Evolutionary conservation across 2,329 filamentous ascomycete genomes (phyloP).

Genomic region (Helotiales sp.): DNA sequence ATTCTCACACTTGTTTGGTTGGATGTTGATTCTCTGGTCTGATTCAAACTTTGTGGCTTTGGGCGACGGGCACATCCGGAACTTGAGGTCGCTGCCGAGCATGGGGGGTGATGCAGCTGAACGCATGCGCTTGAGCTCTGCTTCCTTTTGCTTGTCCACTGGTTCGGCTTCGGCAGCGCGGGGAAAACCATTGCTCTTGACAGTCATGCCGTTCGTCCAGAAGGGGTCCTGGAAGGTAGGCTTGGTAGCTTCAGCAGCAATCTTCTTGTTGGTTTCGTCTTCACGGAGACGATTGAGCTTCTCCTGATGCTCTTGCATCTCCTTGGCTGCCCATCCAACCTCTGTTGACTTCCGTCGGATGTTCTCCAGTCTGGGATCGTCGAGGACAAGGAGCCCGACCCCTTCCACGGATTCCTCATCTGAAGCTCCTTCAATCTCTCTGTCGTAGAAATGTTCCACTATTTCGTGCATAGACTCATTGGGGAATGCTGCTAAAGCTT

Average conservation of each 20-base stretch:
- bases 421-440: conserved; percentile 41
- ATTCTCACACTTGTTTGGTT: conserved; percentile 59
- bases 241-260: conserved; percentile 42
- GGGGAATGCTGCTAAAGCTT: conserved; percentile 77
- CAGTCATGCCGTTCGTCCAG: conserved; percentile 44
- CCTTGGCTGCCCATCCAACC: conserved; percentile 42
- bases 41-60: conserved; percentile 84
- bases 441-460: conserved; percentile 45
- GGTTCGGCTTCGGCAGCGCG: conserved; percentile 24
- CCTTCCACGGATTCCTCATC: conserved; percentile 42
- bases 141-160: conserved; percentile 38
- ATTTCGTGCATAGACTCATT: conserved; percentile 57
- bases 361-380: conserved; percentile 30
- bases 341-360: conserved; percentile 40
- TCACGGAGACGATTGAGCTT: conserved; percentile 41
- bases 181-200: conserved; percentile 31
- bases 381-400: conserved; percentile 37
- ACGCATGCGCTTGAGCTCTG: conserved; percentile 55
- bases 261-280: conserved; percentile 42
- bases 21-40: conserved; percentile 65
- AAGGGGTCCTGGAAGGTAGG: conserved; percentile 43
- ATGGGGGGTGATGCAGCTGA: conserved; percentile 77
- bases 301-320: conserved; percentile 45
- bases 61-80: conserved; percentile 82
- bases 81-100: conserved; percentile 80